Percentiles rank a stretch among this genome's conserved stretches.
phyloP scores from a whole-genome alignment of 1,284 basidiomycete genomes.

The Naganishia sp. region DNA sequence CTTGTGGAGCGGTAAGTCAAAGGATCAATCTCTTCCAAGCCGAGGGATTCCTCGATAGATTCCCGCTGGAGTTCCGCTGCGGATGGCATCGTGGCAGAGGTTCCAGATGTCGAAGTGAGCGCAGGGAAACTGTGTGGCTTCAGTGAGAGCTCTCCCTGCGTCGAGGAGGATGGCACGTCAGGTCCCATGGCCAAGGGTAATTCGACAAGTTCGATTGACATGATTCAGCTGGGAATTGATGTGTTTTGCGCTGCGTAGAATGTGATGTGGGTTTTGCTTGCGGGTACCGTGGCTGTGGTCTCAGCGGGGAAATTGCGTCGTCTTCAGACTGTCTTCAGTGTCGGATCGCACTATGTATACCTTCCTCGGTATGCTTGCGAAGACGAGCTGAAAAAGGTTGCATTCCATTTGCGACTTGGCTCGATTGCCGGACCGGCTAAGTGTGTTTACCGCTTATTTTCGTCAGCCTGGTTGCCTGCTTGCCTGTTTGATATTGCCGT shows the following conservation, averaged over 20 bases:
- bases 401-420: not conserved
- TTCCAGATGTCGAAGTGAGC: conserved; percentile 26
- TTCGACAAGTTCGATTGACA: conserved; percentile 24
- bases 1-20: conserved; percentile 22
- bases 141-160: conserved; percentile 6
- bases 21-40: conserved; percentile 30
- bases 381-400: not conserved
- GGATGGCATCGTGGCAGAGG: conserved; percentile 15
- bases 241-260: not conserved
- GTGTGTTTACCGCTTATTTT: not conserved
- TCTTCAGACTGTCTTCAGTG: no score
- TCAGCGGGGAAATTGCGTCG: no score
- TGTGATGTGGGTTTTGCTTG: not conserved
- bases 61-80: conserved; percentile 16
- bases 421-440: conserved; percentile 9
- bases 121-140: conserved; percentile 29
- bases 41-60: conserved; percentile 27
- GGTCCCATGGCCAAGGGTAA: conserved; percentile 6
- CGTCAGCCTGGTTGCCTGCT: no score
- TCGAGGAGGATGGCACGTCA: conserved; percentile 7
- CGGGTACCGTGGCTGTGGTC: not conserved
- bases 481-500: no score
- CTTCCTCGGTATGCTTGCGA: not conserved
- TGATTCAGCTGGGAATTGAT: not conserved
- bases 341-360: no score